Base-by-base conservation (phyloP, 1,284 basidiomycete genomes). In the Puccinia novopanici region DNA sequence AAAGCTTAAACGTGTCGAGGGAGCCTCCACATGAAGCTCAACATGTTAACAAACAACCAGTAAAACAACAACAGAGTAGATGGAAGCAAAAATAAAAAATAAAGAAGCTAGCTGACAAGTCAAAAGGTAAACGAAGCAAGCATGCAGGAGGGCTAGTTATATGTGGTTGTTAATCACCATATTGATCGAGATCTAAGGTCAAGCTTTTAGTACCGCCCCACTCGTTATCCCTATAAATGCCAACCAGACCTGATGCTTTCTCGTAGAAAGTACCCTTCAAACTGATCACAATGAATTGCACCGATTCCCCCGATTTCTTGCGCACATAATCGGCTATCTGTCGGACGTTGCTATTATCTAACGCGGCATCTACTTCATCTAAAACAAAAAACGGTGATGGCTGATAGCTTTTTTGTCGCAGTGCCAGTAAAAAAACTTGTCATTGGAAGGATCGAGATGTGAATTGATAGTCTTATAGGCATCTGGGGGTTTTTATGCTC, bases 311-410 rank as follows among this genome's bases (percentile, higher is more conserved):
- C 52, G 77, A 71, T 72, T 72, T 79, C 42, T 48, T 87, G 3
- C 92, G 89, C 82, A 96, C 94, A 85, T 96, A 98, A 82, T 92
- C 92, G 9, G 94, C 95, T 45, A 97, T 91, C 86, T 94, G 93
- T 54, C 93, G 91, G 2, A 97, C 95, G 83, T 98, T 98, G 24
- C 93, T 95, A 85, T 97, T 95, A 87, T 97, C 95, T 48, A 99
- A 88, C 0, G 97, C 96, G 0, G 97, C 96, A 84, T 98, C 96
- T 15, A 98, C 95, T 86, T 99, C 97, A 85, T 99, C 97, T 27
- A 99, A 89, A 15, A 99, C 96, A 86, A 99, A 99, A 88, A 99
- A 99, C 0, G 97, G 97, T 0, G 96, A 94, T 0, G 97, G 97
- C 86, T 96, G 95, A 86, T 94, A 99, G 84, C 77, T 79, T 50